Evolutionary conservation across 2,329 filamentous ascomycete genomes (phyloP).

Genomic region (Fusarium buharicum): DNA sequence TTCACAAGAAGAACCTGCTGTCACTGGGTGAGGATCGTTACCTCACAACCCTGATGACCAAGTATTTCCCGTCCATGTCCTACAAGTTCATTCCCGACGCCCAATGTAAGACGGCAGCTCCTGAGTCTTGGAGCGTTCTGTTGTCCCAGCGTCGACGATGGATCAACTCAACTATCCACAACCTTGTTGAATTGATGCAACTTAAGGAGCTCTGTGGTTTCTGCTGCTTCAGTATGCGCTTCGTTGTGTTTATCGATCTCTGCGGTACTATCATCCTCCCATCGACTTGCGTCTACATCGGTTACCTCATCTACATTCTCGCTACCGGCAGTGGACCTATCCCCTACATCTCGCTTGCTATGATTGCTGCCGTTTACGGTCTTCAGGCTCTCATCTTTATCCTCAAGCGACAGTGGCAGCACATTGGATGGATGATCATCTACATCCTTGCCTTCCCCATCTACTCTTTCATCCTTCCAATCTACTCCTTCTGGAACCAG

Average conservation of each 20-base stretch:
- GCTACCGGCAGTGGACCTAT: slow-evolving; percentile 77
- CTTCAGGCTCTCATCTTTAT: slow-evolving; percentile 97
- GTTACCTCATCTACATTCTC: slow-evolving; percentile 85
- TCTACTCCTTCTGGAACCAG: slow-evolving; percentile 99
- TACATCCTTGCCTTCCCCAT: slow-evolving; percentile 96
- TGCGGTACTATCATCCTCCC: slow-evolving; percentile 92
- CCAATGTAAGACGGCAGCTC: slow-evolving; percentile 91
- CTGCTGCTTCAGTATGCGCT: slow-evolving; percentile 98
- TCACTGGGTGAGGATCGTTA: slow-evolving; percentile 97
- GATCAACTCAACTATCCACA: slow-evolving; percentile 99
- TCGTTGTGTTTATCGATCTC: slow-evolving; percentile 94
- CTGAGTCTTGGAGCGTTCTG: slow-evolving; percentile 92
- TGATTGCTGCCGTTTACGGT: slow-evolving; percentile 92
- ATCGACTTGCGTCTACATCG: slow-evolving; percentile 86
- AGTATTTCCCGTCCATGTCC: slow-evolving; percentile 93
- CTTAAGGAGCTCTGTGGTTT: slow-evolving; percentile 97
- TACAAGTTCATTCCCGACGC: slow-evolving; percentile 97
- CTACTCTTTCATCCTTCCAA: slow-evolving; percentile 87
- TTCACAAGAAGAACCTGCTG: slow-evolving; percentile 96
- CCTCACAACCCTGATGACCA: slow-evolving; percentile 97
- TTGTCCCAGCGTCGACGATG: slow-evolving; percentile 98
- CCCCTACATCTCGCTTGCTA: slow-evolving; percentile 86
- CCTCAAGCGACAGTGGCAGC: slow-evolving; percentile 96
- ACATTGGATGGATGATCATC: slow-evolving; percentile 99
- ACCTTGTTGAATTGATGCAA: slow-evolving; percentile 88